phyloP scores from a whole-genome alignment of 768 basidiomycete genomes.

The Tricholomella constricta region DNA sequence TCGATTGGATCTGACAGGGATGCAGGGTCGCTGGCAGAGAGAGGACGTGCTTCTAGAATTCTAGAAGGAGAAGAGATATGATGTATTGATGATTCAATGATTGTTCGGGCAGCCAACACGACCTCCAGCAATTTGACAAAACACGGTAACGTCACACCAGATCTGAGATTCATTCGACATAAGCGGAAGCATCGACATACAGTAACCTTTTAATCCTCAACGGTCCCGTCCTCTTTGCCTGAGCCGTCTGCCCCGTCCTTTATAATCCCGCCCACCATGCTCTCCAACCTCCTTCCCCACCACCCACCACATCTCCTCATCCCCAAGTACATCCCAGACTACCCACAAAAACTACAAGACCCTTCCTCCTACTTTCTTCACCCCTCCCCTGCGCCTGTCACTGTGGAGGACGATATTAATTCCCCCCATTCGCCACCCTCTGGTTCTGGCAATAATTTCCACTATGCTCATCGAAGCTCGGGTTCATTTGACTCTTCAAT shows the following conservation, averaged over 20 bases:
- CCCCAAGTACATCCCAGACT: conserved; percentile 26
- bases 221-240: conserved; percentile 20
- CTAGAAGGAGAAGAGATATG: conserved; percentile 27
- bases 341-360: conserved; percentile 22
- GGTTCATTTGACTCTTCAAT: conserved; percentile 33
- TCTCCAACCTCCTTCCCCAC: conserved; percentile 23
- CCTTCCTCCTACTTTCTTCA: conserved; percentile 28
- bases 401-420: conserved; percentile 37
- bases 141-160: conserved; percentile 34
- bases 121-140: conserved; percentile 21
- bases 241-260: conserved; percentile 9
- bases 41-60: conserved; percentile 30
- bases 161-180: conserved; percentile 34
- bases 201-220: conserved; percentile 23
- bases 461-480: conserved; percentile 31
- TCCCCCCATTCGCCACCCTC: conserved; percentile 34
- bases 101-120: conserved; percentile 27
- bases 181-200: conserved; percentile 19
- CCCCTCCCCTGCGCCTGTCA: conserved; percentile 27
- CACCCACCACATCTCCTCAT: conserved; percentile 23
- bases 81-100: conserved; percentile 29
- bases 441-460: conserved; percentile 27
- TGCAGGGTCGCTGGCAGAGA: conserved; percentile 25
- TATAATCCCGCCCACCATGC: conserved; percentile 24
- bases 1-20: conserved; percentile 16